Percentiles rank a stretch among this genome's conserved stretches.
These are phyloP conservation scores for Pleurotus sapidus DNA, from an alignment of 768 basidiomycete species.

Conservation along the genomic window DNA sequence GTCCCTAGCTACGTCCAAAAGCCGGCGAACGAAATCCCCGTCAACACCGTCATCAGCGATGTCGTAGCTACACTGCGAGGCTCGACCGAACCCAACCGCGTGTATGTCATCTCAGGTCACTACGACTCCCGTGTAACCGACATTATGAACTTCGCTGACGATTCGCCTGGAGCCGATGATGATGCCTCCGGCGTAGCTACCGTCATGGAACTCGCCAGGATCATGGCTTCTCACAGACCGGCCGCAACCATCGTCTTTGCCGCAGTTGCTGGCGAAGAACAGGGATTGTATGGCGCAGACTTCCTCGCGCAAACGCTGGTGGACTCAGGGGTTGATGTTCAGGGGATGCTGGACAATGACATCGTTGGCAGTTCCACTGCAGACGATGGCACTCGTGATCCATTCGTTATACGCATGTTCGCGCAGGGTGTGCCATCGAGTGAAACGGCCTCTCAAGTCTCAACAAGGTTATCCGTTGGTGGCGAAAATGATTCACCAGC, in stretches of 20 bases:
- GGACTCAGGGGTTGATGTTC: slow-evolving; percentile 42
- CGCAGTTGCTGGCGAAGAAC: slow-evolving; percentile 51
- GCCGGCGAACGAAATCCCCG: slow-evolving; percentile 31
- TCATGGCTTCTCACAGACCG: slow-evolving; percentile 45
- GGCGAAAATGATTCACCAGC: slow-evolving; percentile 55
- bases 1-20: slow-evolving; percentile 45
- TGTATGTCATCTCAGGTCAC: slow-evolving; percentile 53
- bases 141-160: slow-evolving; percentile 35
- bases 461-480: slow-evolving; percentile 35
- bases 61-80: slow-evolving; percentile 49
- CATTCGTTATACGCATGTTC: slow-evolving; percentile 50
- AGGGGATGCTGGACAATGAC: slow-evolving; percentile 58
- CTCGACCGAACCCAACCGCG: slow-evolving; percentile 43
- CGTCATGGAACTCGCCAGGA: slow-evolving; percentile 49
- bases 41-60: slow-evolving; percentile 46
- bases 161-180: slow-evolving; percentile 52
- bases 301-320: slow-evolving; percentile 44
- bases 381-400: slow-evolving; percentile 43
- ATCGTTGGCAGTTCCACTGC: slow-evolving; percentile 51
- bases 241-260: slow-evolving; percentile 52
- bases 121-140: slow-evolving; percentile 48
- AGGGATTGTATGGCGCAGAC: slow-evolving; percentile 45
- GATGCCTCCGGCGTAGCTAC: slow-evolving; percentile 55
- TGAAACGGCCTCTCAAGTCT: slow-evolving; percentile 33
- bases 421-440: slow-evolving; percentile 46